These are phyloP conservation scores for Piper longum DNA, from an alignment of 164 flowering plant genomes.

Conservation along the genomic window DNA sequence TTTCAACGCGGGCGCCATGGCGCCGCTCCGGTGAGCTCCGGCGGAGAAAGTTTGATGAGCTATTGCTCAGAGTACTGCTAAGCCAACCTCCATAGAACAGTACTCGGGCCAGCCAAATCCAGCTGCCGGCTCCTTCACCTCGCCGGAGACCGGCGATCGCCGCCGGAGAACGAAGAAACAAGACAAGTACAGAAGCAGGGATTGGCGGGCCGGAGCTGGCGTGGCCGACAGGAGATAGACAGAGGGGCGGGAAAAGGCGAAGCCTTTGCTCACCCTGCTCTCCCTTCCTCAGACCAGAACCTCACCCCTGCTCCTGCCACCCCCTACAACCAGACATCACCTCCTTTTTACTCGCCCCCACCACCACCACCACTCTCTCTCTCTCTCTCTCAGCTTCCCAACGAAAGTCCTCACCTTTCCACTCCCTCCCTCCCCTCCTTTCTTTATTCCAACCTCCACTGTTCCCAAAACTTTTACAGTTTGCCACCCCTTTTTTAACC, in stretches of 20 bases:
- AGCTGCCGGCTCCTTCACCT: conserved; percentile 1
- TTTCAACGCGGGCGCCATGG: conserved; percentile 27
- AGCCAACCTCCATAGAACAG: no score
- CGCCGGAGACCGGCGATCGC: conserved; percentile 4
- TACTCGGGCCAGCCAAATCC: not conserved
- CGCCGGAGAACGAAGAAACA: not conserved
- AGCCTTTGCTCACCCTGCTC: conserved; percentile 11
- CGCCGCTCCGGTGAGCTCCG: not conserved
- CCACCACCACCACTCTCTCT: not conserved
- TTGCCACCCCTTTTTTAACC: not conserved
- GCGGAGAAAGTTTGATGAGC: no score
- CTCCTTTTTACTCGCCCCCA: not conserved
- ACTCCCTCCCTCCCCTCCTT: not conserved
- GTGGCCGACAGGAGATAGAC: conserved; percentile 6
- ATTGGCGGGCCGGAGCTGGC: conserved; percentile 2
- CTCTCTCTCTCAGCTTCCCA: not conserved
- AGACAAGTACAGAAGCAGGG: conserved; percentile 2
- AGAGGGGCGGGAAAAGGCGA: conserved; percentile 12
- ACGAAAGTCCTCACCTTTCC: not conserved
- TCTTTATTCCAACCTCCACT: not conserved
- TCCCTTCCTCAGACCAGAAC: conserved; percentile 29
- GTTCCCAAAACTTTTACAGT: not conserved
- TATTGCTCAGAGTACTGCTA: no score
- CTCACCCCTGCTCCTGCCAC: conserved; percentile 25
- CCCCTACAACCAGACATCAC: conserved; percentile 28